phyloP scores from a whole-genome alignment of 139 green algal genomes.

The Haematococcus lacustris region DNA sequence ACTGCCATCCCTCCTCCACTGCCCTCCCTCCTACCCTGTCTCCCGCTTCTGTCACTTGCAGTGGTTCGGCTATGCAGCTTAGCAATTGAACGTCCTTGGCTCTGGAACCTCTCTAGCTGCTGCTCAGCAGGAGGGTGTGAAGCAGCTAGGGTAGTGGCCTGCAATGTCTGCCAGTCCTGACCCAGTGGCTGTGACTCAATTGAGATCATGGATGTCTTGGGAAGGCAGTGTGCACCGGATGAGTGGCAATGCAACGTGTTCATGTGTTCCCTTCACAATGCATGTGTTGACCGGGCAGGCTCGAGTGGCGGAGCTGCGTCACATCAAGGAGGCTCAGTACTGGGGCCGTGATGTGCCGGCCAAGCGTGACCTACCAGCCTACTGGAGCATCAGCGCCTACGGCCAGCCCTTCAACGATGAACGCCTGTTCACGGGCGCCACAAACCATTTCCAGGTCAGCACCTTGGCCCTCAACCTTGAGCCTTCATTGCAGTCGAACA shows the following conservation, averaged over 20 bases:
- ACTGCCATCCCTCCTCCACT: too few species aligned
- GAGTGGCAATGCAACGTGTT: not conserved
- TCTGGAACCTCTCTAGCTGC: constrained; percentile 16
- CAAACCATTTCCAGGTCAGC: constrained; percentile 27
- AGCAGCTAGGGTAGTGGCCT: not conserved
- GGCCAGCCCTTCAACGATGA: constrained; percentile 49
- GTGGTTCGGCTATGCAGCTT: constrained; percentile 11
- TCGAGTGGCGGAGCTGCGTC: constrained; percentile 3
- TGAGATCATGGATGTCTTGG: not conserved
- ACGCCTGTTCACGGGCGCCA: constrained; percentile 15
- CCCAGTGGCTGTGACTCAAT: too few species aligned
- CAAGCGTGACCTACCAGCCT: constrained; percentile 33
- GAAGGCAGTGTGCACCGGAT: not conserved
- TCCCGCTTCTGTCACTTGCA: not conserved
- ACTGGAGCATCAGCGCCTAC: constrained; percentile 32
- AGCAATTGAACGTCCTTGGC: constrained; percentile 41
- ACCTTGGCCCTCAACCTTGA: too few species aligned
- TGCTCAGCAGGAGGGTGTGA: constrained; percentile 38
- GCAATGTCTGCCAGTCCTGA: not conserved
- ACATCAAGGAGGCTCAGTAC: constrained; percentile 32
- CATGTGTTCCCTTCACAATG: not conserved
- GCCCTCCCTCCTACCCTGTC: too few species aligned
- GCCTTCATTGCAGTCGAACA: too few species aligned
- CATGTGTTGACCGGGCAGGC: not conserved
- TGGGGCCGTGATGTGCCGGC: constrained; percentile 32